phyloP scores from a whole-genome alignment of 805 yeast genomes.

The Nakazawaea wickerhamii region DNA sequence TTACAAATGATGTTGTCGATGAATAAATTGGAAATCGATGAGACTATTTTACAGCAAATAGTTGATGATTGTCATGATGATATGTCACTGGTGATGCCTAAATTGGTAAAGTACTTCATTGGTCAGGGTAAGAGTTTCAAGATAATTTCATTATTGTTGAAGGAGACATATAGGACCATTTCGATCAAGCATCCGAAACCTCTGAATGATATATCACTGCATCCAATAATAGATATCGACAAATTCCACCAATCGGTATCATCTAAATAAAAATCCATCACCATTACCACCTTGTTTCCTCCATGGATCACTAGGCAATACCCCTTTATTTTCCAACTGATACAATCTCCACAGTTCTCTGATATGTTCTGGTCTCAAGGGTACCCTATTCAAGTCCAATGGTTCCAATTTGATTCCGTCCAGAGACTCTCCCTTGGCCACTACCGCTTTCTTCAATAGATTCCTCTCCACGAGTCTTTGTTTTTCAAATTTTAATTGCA shows the following conservation, averaged over 20 bases:
- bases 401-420: conserved; percentile 6
- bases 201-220: neutral
- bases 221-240: neutral
- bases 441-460: conserved; percentile 35
- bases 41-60: conserved; percentile 32
- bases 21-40: conserved; percentile 42
- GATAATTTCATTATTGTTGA: conserved; percentile 26
- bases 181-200: conserved; percentile 12
- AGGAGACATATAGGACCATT: conserved; percentile 29
- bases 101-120: conserved; percentile 36
- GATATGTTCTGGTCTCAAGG: conserved; percentile 77
- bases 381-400: conserved; percentile 33
- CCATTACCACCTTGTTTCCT: conserved; percentile 66
- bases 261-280: conserved; percentile 67
- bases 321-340: conserved; percentile 58
- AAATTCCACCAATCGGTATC: conserved; percentile 10
- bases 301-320: conserved; percentile 57
- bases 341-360: conserved; percentile 85
- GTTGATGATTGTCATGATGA: conserved; percentile 33
- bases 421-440: conserved; percentile 30
- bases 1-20: conserved; percentile 38
- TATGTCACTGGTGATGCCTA: conserved; percentile 31
- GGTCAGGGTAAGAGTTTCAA: conserved; percentile 35
- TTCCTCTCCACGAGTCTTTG: conserved; percentile 32
- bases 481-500: conserved; percentile 53